Base-by-base conservation (phyloP, 2,329 filamentous ascomycete species). In the Fusarium mangiferae region DNA sequence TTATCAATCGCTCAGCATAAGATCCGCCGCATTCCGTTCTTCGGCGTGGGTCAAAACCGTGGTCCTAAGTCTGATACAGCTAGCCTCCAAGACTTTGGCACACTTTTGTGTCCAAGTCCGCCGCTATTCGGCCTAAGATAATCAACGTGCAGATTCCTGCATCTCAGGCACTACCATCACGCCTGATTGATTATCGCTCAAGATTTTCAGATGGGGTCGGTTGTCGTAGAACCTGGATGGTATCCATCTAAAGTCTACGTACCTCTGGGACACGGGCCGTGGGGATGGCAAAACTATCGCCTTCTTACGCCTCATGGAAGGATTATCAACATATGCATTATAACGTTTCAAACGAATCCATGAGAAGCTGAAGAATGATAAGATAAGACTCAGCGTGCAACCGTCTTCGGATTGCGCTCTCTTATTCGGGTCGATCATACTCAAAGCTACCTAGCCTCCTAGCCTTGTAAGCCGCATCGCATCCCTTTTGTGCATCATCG, bases 121-220 rank as follows among this genome's bases (percentile, higher is more conserved):
- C 51, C 48, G 52, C 62, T 65, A 70, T 67, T 69, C 61, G 51
- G 62, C 69, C 71, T 65, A 74, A 78, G 76, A 78, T 78, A 78
- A 78, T 77, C 76, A 78, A 78, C 71, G 63, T 78, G 76, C 76
- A 78, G 68, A 69, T 70, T 71, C 62, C 58, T 73, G 70, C 74
- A 75, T 77, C 70, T 63, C 75, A 70, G 74, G 69, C 61, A 74
- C 74, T 70, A 64, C 57, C 64, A 49, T 63, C 42, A 52, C 54
- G 45, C 49, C 70, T 66, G 59, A 68, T 71, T 63, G 59, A 74
- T 71, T 61, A 59, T 74, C 67, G 58, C 67, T 45, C 66, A 36
- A 65, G 20, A 28, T 22, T 67, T 62, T 61, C 38, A 49, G 63
- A 60, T 46, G 41, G 65, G 67, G 65, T 59, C 36, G 18, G 58